Base-by-base conservation (phyloP, 805 yeast species). In the Pichia phayaonensis region DNA sequence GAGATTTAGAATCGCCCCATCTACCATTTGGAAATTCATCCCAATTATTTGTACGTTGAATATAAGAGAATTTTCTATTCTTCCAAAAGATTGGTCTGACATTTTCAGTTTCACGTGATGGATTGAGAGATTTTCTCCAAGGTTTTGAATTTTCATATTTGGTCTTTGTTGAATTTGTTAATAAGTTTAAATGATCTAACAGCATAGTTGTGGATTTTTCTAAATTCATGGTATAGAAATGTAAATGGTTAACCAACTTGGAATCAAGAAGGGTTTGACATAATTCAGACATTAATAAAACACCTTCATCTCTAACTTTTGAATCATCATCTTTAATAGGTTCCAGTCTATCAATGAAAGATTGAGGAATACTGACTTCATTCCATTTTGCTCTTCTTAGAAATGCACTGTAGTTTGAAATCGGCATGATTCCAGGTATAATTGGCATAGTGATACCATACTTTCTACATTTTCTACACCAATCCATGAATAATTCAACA, bases 21-120 rank as follows among this genome's bases (percentile, higher is more conserved):
- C 99, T 77, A 54, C 99, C 99, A 67, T 92, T 94, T 47, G 99
- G 99, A 63, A 92, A 94, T 67, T 94, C 99, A 70, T 94, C 99
- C 90, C 99, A 94, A 51, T 85, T 84, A 24, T 94, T 81, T 10
- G 97, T 92, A 67, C 98, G 78, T 45, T 89, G 79, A 54, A 89
- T 81, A 65, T 92, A 92, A 16, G 95, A 83, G 67, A 85, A 86
- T 61, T 90, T 90, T 72, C 97, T 81, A 67, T 89, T 86, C 65
- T 88, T 86, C 98, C 98, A 92, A 68, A 92, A 92, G 55, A 92
- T 92, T 18, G 98, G 98, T 63, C 97, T 80, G 46, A 92, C 90
- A 31, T 84, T 71, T 67, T 90, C 97, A 54, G 83, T 80, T 51
- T 77, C 76, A 68, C 97, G 78, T 56, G 77, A 79, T 45, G 94